phyloP scores from a whole-genome alignment of 1,284 basidiomycete species.

The Cutaneotrichosporon sp. region DNA sequence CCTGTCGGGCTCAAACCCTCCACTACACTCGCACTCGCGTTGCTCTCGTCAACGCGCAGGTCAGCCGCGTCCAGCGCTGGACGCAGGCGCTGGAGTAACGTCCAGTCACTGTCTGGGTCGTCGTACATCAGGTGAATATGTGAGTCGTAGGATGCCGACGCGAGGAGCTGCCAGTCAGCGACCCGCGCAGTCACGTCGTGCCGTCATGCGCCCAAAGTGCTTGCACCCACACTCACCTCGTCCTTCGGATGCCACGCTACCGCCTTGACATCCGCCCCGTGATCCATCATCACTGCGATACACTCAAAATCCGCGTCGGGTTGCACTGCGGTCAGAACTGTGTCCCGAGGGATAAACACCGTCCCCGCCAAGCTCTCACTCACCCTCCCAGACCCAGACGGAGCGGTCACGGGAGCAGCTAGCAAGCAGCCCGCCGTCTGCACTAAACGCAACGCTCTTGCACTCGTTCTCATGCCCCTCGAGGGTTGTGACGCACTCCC shows the following conservation, averaged over 20 bases:
- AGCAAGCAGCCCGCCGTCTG: slow-evolving; percentile 72
- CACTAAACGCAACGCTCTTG: slow-evolving; percentile 86
- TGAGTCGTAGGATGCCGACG: slow-evolving; percentile 95
- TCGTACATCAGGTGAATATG: slow-evolving; percentile 91
- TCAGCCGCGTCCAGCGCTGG: slow-evolving; percentile 60
- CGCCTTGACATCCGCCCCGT: slow-evolving; percentile 92
- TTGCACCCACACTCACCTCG: slow-evolving; percentile 61
- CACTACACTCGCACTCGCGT: neutral
- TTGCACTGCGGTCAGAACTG: slow-evolving; percentile 59
- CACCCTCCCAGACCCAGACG: slow-evolving; percentile 99
- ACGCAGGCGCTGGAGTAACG: slow-evolving; percentile 70
- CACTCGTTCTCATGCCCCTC: slow-evolving; percentile 98
- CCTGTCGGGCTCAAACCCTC: slow-evolving; percentile 16
- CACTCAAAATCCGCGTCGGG: slow-evolving; percentile 94
- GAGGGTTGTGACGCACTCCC: slow-evolving; percentile 64
- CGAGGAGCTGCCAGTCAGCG: slow-evolving; percentile 65
- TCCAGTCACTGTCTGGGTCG: slow-evolving; percentile 94
- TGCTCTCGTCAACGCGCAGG: slow-evolving; percentile 19
- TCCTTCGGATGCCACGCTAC: slow-evolving; percentile 92
- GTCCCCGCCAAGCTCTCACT: too few relatives aligned
- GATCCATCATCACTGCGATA: slow-evolving; percentile 93
- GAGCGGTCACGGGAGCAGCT: slow-evolving; percentile 94
- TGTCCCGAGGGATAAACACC: too few relatives aligned
- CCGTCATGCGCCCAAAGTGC: neutral
- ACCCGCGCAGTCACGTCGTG: neutral